Evolutionary conservation across 1,284 basidiomycete genomes (phyloP), one percentile per base, ranked within the genome.

Genomic region (Cryptococcus sp.): DNA sequence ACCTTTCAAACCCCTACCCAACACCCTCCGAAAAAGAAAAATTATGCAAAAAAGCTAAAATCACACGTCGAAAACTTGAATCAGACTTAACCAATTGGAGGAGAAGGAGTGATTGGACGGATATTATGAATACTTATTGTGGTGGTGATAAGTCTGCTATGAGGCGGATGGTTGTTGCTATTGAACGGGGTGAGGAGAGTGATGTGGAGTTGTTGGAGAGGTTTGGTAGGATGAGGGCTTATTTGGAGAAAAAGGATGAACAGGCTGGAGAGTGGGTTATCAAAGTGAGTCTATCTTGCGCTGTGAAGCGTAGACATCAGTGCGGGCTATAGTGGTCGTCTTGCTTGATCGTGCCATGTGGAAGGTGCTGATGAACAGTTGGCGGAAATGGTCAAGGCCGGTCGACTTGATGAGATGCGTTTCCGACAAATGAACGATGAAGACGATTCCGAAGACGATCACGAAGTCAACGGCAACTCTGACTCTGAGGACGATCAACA

Each of bases 71-170:
- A 31, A 64, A 66, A 46, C 55, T 69, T 49, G 63, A 67, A 23
- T 49, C 47, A 21, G 61, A 67, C 46, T 42, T 70, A 23, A 66
- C 65, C 25, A 70, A 70, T 48, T 67, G 63, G 59, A 57, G 68
- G 1, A 56, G 66, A 7, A 52, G 68, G 16, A 47, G 59, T 7
- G 64, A 63, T 10, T 70, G 66, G 66, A 59, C 60, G 2, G 56
- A 59, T 18, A 57, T 69, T 22, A 56, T 62, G 49, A 55, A 64
- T 16, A 53, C 49, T 4, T 66, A 52, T 18, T 50, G 48, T 16
- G 37, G 32, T 11, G 56, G 60, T 1, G 48, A 60, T 45, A 46
- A 53, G 23, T 48, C 54, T 3, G 44, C 46, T 31, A 64, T 66
- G 61, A 42, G 37, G 23, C 28, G n/a, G 4, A 43, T 70, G 37